Evolutionary conservation across 2,329 filamentous ascomycete species (phyloP), one percentile per base, ranked within the genome.

Genomic region (Claviceps spartinae): DNA sequence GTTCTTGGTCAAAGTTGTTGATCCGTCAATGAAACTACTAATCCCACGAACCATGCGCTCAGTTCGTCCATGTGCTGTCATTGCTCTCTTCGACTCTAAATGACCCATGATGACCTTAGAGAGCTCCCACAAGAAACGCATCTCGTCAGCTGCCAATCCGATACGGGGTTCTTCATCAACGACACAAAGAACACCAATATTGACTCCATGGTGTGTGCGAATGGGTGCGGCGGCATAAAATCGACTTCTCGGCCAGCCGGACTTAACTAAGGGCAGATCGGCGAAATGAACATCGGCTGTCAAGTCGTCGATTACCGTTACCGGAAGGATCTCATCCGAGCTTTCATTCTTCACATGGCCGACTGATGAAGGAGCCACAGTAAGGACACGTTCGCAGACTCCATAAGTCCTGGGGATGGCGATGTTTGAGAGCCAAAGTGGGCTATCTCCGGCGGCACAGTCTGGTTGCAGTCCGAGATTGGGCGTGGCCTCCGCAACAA

Each of bases 401-500:
- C 47, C 45, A 20, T 6, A 69, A 49, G 46, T 14, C 9, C 59
- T 56, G 8, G 60, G 59, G n/a, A 62, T 59, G 24, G 56, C 56
- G 1, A 52, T 54, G 24, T 58, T 59, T 36, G 57, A 59, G 22
- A 59, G 55, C 49, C 48, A 54, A 7, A 61, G 55, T n/a, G 34
- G 43, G 5, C 37, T n/a, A 44, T 40, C 2, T 6, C 26, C 26
- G 16, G 51, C 51, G 22, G 22, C 6, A n/a, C 24, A 42, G 11
- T 24, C 13, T 37, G 45, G 41, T 40, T 41, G 46, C 41, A 54
- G 51, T 18, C 51, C 36, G 9, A 54, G 43, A 6, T 44, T 40
- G 5, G 54, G 52, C 2, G 72, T 72, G 6, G 72, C 70, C 54
- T 77, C 73, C 47, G 72, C 72, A 20, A 77, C 60, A 26, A 76